These are phyloP conservation scores for Mucor circinelloides DNA, from an alignment of 371 early-diverging fungal species.

Conservation along the genomic window DNA sequence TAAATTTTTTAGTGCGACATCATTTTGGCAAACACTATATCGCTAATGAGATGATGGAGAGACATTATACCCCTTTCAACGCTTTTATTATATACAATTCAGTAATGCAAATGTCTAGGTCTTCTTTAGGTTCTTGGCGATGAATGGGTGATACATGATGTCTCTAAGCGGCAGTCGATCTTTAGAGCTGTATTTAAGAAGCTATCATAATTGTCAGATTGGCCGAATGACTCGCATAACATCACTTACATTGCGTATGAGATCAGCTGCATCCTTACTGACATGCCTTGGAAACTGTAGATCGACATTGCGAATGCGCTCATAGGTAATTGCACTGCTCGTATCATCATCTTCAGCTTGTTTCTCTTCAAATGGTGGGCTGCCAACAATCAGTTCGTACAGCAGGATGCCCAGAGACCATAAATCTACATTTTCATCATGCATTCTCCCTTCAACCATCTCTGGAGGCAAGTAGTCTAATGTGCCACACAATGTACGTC, in stretches of 20 bases:
- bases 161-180: slow-evolving; percentile 76
- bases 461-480: slow-evolving; percentile 98
- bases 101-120: background rate
- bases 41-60: too few species aligned
- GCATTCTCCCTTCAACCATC: slow-evolving; percentile 76
- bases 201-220: slow-evolving; percentile 21
- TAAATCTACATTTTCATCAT: slow-evolving; percentile 80
- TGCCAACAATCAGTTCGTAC: slow-evolving; percentile 96
- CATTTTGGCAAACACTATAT: too few species aligned
- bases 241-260: slow-evolving; percentile 74
- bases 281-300: slow-evolving; percentile 83
- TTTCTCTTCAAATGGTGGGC: slow-evolving; percentile 95
- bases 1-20: too few species aligned
- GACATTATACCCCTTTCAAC: too few species aligned
- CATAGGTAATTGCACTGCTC: slow-evolving; percentile 69
- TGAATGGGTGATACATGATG: slow-evolving; percentile 48
- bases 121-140: slow-evolving; percentile 2
- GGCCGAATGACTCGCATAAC: background rate
- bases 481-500: slow-evolving; percentile 96
- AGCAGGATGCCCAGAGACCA: slow-evolving; percentile 89
- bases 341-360: slow-evolving; percentile 3
- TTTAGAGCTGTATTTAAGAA: slow-evolving; percentile 79
- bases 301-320: slow-evolving; percentile 85
- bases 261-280: slow-evolving; percentile 84
- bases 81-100: background rate